Conservation (phyloP, 176 grass and related monocot species). For the Tillandsia leiboldiana region DNA sequence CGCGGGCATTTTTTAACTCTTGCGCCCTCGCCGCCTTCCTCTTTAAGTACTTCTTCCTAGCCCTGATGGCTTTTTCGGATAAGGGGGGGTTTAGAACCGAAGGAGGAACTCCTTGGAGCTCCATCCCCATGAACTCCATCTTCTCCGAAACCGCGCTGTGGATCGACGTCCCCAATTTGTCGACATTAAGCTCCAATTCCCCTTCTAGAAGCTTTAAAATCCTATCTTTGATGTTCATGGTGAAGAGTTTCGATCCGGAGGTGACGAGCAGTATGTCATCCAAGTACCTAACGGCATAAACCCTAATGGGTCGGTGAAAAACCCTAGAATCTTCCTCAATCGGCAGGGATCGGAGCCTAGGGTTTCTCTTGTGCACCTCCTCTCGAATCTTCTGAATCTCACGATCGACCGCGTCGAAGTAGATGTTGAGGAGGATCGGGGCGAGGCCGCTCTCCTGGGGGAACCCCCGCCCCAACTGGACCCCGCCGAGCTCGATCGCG, state of each 20-base stretch:
- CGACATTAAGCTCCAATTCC: constrained; percentile 51
- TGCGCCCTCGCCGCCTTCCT: constrained; percentile 54
- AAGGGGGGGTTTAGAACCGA: constrained; percentile 70
- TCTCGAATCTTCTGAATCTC: constrained; percentile 57
- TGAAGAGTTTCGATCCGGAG: constrained; percentile 68
- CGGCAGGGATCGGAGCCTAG: constrained; percentile 29
- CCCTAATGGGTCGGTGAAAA: constrained; percentile 58
- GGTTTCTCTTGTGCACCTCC: constrained; percentile 75
- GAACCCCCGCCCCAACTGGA: constrained; percentile 49
- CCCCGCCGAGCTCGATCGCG: constrained; percentile 58
- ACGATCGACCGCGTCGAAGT: constrained; percentile 62
- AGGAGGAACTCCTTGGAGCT: constrained; percentile 76
- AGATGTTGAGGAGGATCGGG: constrained; percentile 53
- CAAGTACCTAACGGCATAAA: constrained; percentile 57
- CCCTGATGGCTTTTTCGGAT: constrained; percentile 79
- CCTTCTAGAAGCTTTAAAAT: constrained; percentile 48
- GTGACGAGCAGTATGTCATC: constrained; percentile 76
- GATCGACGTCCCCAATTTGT: constrained; percentile 53
- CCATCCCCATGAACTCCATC: constrained; percentile 76
- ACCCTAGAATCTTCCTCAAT: constrained; percentile 15
- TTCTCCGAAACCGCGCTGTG: constrained; percentile 79
- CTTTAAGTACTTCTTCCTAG: constrained; percentile 83
- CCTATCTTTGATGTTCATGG: constrained; percentile 50
- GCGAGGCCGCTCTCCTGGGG: constrained; percentile 57
- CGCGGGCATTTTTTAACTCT: constrained; percentile 81